phyloP scores from a whole-genome alignment of 2,329 filamentous ascomycete genomes.

The Stenocarpella maydis region DNA sequence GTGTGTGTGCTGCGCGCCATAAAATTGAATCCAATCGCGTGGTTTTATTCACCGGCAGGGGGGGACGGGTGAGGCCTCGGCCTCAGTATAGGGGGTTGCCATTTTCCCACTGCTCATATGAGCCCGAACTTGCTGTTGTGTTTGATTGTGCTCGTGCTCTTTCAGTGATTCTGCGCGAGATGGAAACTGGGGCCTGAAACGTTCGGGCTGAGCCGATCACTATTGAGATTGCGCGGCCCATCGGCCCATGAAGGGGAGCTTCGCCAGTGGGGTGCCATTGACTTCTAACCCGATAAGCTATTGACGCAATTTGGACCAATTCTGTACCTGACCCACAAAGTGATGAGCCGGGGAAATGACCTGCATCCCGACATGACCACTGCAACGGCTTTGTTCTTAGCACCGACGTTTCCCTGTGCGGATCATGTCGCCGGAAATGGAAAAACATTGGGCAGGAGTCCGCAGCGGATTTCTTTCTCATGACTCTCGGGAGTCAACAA shows the following conservation, averaged over 20 bases:
- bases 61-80: neutral
- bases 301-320: slow-evolving; percentile 19
- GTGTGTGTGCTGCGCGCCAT: slow-evolving; percentile 5
- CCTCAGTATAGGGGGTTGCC: slow-evolving; percentile 6
- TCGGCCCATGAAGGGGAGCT: neutral
- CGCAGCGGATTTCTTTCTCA: neutral
- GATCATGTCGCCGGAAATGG: neutral
- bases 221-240: slow-evolving; percentile 21
- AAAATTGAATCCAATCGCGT: neutral
- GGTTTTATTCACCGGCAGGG: slow-evolving; percentile 20
- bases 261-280: slow-evolving; percentile 8
- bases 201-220: slow-evolving; percentile 23
- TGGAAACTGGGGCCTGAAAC: slow-evolving; percentile 27
- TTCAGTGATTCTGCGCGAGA: slow-evolving; percentile 12
- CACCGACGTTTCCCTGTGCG: slow-evolving; percentile 16
- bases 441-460: neutral
- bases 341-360: neutral
- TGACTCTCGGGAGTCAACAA: neutral
- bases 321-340: slow-evolving; percentile 12
- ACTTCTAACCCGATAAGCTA: slow-evolving; percentile 16
- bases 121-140: slow-evolving; percentile 13
- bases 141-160: slow-evolving; percentile 28
- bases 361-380: neutral
- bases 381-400: slow-evolving; percentile 20
- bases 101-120: slow-evolving; percentile 12